A percentile compares a stretch with the other conserved stretches of the same genome.
Evolutionary conservation across 2,329 filamentous ascomycete genomes (phyloP).

Genomic region (Calonectria ilicicola): DNA sequence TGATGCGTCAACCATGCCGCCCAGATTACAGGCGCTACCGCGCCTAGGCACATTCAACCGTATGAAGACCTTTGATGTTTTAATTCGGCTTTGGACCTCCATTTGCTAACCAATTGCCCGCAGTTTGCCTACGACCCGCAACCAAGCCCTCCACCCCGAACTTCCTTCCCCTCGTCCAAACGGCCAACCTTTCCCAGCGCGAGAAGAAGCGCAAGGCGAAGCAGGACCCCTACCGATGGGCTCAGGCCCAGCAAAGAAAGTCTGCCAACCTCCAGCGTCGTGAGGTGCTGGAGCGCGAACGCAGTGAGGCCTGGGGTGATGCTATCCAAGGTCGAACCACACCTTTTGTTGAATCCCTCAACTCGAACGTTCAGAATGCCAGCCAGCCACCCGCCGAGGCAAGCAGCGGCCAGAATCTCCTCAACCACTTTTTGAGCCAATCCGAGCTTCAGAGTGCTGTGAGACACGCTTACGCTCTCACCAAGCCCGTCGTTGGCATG

Average conservation of each 20-base stretch:
- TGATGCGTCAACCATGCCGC: conserved; percentile 69
- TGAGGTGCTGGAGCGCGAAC: conserved; percentile 73
- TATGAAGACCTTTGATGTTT: conserved; percentile 54
- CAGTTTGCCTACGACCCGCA: conserved; percentile 72
- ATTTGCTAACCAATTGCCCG: conserved; percentile 40
- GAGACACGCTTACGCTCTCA: conserved; percentile 75
- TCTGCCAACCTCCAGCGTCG: conserved; percentile 84
- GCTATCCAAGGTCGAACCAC: conserved; percentile 84
- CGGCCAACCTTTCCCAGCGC: conserved; percentile 71
- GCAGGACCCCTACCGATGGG: conserved; percentile 84
- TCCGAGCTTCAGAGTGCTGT: conserved; percentile 76
- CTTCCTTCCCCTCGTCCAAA: conserved; percentile 71
- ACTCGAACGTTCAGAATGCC: conserved; percentile 67
- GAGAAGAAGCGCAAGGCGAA: conserved; percentile 75
- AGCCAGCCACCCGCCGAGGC: conserved; percentile 52
- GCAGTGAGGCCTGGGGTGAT: conserved; percentile 76
- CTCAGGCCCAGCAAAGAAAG: conserved; percentile 86
- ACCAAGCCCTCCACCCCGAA: conserved; percentile 58
- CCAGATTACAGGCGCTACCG: conserved; percentile 71
- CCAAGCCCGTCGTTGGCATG: conserved; percentile 63
- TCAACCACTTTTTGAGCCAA: conserved; percentile 79
- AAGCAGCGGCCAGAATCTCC: conserved; percentile 61
- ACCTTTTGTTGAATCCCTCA: conserved; percentile 86
- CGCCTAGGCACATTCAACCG: conserved; percentile 70
- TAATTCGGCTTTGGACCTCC: background rate